Conservation (phyloP, 495 filamentous ascomycete genomes). For the Astrocystis sublimbata region DNA sequence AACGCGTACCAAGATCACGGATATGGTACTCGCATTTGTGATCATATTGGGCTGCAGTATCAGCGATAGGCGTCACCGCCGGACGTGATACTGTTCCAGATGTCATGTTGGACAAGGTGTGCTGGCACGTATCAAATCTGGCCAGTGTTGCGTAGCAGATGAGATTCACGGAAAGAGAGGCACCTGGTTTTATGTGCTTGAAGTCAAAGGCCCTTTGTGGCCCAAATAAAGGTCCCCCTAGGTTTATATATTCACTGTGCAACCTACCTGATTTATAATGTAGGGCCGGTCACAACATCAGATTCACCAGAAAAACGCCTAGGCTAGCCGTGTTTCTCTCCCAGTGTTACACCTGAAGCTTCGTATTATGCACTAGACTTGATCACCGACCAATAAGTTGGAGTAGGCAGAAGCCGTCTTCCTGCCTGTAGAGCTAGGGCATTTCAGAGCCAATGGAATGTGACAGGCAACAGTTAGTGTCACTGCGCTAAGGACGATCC, state of each 20-base stretch:
- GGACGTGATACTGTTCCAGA: not conserved
- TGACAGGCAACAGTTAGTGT: not conserved
- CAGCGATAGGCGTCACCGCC: not conserved
- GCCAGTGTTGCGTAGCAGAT: not conserved
- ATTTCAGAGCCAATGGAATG: not conserved
- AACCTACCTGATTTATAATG: not conserved
- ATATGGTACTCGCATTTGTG: constrained; percentile 51
- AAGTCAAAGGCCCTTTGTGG: too few relatives aligned
- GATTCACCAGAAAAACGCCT: not conserved
- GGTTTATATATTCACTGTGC: too few relatives aligned
- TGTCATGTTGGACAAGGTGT: not conserved
- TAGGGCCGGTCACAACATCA: not conserved
- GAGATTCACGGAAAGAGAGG: not conserved
- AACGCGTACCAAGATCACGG: constrained; percentile 57
- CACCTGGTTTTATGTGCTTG: too few relatives aligned
- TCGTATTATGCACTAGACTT: not conserved
- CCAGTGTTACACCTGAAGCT: not conserved
- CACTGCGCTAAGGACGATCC: not conserved
- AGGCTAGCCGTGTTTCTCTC: not conserved
- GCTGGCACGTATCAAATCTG: not conserved
- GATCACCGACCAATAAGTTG: not conserved
- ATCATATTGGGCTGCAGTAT: constrained; percentile 27
- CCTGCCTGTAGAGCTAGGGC: not conserved
- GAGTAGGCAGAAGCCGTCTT: not conserved
- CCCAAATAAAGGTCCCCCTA: too few relatives aligned